These are phyloP conservation scores for Cucurbita ficifolia DNA, from an alignment of 306 rosid genomes.

Conservation along the genomic window DNA sequence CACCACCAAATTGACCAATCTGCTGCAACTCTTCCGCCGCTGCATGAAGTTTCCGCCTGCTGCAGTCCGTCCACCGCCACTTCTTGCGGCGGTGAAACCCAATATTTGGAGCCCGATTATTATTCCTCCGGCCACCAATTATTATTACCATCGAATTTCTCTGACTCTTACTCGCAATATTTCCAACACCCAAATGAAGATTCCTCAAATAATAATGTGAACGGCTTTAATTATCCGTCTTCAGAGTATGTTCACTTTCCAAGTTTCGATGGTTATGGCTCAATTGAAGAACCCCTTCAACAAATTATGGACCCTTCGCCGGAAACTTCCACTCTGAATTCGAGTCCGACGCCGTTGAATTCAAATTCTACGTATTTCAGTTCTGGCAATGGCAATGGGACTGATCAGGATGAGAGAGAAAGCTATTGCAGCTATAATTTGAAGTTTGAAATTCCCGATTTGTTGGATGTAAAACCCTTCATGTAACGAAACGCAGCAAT, in stretches of 20 bases:
- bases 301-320: neutral
- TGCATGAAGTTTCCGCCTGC: conserved; percentile 13
- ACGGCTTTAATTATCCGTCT: neutral
- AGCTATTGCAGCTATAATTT: neutral
- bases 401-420: conserved; percentile 3
- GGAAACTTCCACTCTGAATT: neutral
- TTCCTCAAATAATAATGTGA: neutral
- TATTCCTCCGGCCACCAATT: conserved; percentile 6
- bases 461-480: conserved; percentile 4
- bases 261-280: neutral
- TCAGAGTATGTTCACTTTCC: neutral
- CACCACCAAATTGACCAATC: conserved; percentile 15
- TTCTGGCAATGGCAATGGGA: neutral
- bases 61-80: conserved; percentile 2
- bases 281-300: neutral
- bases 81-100: conserved; percentile 20
- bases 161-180: conserved; percentile 20
- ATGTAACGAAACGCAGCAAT: neutral
- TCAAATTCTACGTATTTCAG: conserved; percentile 2
- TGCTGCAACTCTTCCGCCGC: conserved; percentile 8
- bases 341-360: neutral
- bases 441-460: neutral
- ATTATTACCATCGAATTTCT: conserved; percentile 14
- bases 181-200: conserved; percentile 3
- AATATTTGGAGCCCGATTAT: conserved; percentile 10